Base-by-base conservation (phyloP, 768 basidiomycete genomes). In the Boletus pseudopeckii region DNA sequence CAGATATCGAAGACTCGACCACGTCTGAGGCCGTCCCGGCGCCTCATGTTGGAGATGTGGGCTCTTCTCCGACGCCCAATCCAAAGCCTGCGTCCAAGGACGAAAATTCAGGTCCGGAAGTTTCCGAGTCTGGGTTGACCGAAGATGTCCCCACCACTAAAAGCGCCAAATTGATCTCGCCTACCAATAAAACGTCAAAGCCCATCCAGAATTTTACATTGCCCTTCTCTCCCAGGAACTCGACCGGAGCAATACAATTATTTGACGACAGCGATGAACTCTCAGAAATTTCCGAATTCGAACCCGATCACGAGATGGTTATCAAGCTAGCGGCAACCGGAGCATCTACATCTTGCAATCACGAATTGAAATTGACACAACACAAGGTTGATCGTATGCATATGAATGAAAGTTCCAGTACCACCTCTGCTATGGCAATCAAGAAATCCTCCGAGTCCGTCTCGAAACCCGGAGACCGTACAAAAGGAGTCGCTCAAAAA, bases 211-310 rank as follows among this genome's bases (percentile, higher is more conserved):
- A 49, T 22, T 36, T 41, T 20, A 20, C 33, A 13, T 14, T 13
- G 1, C 40, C 43, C 10, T 36, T 44, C 33, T 26, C 37, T 33
- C 51, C 15, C 3, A 45, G 38, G 13, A 44, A 55, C 33, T 63
- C 34, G 15, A 48, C 39, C 3, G 15, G 24, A 34, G n/a, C 14
- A 32, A 26, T 10, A 11, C 41, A 11, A 15, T 42, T 55, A n/a
- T 61, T 64, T 56, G 62, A 53, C 18, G 54, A 50, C 48, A 34
- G 40, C 45, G 62, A 71, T 24, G 65, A 64, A 22, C 52, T 68
- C 26, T 73, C 73, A 26, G 70, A 74, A 44, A 60, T 73, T 53
- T 73, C 73, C 17, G 65, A 72, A 37, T 60, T 68, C 43, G 64
- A 64, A 48, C 18, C 46, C 10, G 53, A 68, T 38, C 11, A 38